Conservation (phyloP, 129 eudicot species). For the Flaveria brownii region DNA sequence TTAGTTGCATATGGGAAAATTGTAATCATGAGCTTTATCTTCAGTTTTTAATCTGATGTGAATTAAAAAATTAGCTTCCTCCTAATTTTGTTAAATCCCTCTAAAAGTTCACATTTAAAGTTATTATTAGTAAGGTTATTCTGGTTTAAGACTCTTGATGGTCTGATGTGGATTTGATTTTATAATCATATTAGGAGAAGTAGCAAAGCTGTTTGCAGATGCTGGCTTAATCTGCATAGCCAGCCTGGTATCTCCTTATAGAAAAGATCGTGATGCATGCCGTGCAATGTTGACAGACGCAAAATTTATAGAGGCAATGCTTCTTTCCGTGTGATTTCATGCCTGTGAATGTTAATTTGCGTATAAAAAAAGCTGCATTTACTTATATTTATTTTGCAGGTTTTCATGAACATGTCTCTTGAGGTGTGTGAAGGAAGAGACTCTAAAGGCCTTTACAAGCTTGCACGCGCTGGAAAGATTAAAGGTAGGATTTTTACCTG, state of each 20-base stretch:
- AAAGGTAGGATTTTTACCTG: slow-evolving; percentile 52
- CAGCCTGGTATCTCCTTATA: slow-evolving; percentile 95
- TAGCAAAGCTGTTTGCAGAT: slow-evolving; percentile 91
- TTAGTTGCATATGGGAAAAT: no score
- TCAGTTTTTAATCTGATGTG: not conserved
- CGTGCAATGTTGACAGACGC: slow-evolving; percentile 78
- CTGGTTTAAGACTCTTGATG: not conserved
- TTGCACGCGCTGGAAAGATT: slow-evolving; percentile 94
- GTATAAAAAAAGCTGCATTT: not conserved
- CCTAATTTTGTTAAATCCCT: not conserved
- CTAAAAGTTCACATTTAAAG: not conserved
- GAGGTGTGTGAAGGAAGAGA: slow-evolving; percentile 94
- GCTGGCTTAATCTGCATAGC: slow-evolving; percentile 96
- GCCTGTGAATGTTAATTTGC: not conserved
- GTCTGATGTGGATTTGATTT: slow-evolving; percentile 14
- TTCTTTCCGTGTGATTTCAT: slow-evolving; percentile 18
- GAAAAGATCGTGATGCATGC: slow-evolving; percentile 97
- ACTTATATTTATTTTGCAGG: slow-evolving; percentile 43
- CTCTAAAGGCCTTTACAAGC: slow-evolving; percentile 96
- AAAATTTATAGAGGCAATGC: slow-evolving; percentile 78
- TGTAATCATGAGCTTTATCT: not conserved
- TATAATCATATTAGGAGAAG: slow-evolving; percentile 68
- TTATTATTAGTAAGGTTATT: no score
- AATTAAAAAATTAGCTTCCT: not conserved
- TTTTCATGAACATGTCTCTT: slow-evolving; percentile 91